Evolutionary conservation across 495 filamentous ascomycete species (phyloP), one percentile per base, ranked within the genome.

Genomic region (Amniculicola lignicola): DNA sequence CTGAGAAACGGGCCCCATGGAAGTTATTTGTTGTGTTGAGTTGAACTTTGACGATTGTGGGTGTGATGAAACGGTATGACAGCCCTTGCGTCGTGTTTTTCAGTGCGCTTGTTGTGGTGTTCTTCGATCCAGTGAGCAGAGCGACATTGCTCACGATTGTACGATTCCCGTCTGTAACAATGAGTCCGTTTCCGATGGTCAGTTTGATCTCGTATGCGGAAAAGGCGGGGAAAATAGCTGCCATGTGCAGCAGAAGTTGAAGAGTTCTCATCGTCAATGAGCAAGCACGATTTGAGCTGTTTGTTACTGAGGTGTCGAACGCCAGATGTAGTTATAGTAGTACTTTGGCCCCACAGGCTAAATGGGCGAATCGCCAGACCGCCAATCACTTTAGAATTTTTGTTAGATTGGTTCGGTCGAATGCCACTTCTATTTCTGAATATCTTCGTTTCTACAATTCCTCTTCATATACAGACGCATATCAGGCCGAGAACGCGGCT

Each of bases 1-100:
- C 36, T 18, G 53, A 24, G 25, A 57, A 57, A 4, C 53, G 43
- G 9, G 53, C 53, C 7, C 53, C 53, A 16, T 46, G 43, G 44
- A 57, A 57, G 23, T 43, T 3, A 16, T 7, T 12, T 1, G 43
- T 21, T 10, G 53, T 57, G 36, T 57, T 57, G 24, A 57, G 45
- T 3, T 21, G 11, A 18, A 57, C 27, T 43, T 42, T 57, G 4
- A 44, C 53, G n/a, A 57, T 19, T 15, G 53, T 57, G 1, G 53
- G 53, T 12, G 53, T 49, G 16, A 57, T 31, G 35, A 57, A 57
- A 36, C 23, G 33, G 45, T 49, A 57, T 11, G 28, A 22, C 3
- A 57, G 15, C 18, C 37, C 43, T 18, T 36, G 18, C 4, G 43
- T 57, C 6, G 9, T 36, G 27, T 49, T 57, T 19, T 22, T 47